Conservation (phyloP, 441 rosid species). For the Aquilaria agallochum region DNA sequence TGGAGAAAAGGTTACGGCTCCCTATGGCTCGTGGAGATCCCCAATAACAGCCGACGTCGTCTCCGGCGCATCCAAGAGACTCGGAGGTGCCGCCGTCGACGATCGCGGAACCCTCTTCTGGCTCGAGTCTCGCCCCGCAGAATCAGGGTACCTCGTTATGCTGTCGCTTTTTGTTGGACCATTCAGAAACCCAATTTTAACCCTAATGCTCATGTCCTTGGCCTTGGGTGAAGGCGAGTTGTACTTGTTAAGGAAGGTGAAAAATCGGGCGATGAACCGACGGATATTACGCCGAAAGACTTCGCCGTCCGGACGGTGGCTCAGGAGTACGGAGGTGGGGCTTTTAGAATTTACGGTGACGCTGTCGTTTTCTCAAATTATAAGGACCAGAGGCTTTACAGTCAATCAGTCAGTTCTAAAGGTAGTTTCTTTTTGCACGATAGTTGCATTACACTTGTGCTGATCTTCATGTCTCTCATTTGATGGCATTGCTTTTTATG, state of each 20-base stretch:
- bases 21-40: conserved; percentile 94
- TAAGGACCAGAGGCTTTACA: conserved; percentile 84
- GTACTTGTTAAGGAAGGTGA: conserved; percentile 71
- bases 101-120: conserved; percentile 70
- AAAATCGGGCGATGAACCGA: conserved; percentile 44
- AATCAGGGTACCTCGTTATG: conserved; percentile 51
- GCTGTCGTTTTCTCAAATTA: conserved; percentile 76
- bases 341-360: conserved; percentile 54
- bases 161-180: no score
- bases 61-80: conserved; percentile 80
- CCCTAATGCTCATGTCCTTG: no score
- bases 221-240: conserved; percentile 39
- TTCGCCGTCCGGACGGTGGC: conserved; percentile 70
- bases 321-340: conserved; percentile 97
- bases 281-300: conserved; percentile 80
- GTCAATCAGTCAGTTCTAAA: conserved; percentile 36
- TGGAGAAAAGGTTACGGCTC: conserved; percentile 43
- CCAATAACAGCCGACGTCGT: conserved; percentile 91
- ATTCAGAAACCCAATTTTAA: no score
- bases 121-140: conserved; percentile 88
- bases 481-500: not conserved
- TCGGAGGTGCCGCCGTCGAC: conserved; percentile 74
- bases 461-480: not conserved
- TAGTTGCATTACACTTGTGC: not conserved
- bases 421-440: conserved; percentile 25